A percentile compares a stretch with the other conserved stretches of the same genome.
Evolutionary conservation across 345 rosid genomes (phyloP).

Genomic region (Hibiscus mutabilis): DNA sequence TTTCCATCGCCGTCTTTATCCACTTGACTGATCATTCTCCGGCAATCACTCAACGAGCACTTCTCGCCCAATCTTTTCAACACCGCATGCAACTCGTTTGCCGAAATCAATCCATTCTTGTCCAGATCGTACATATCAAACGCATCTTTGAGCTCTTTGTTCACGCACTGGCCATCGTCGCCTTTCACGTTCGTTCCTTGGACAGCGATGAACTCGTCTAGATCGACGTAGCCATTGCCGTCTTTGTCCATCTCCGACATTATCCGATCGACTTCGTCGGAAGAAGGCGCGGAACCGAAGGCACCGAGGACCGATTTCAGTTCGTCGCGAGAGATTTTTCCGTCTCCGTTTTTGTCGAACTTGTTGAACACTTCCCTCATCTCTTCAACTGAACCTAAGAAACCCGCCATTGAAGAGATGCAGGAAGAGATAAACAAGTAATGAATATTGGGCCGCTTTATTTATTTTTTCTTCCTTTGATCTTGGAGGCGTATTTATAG

Average conservation of each 20-base stretch:
- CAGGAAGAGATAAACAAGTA: not conserved
- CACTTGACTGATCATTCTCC: constrained; percentile 77
- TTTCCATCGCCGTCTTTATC: constrained; percentile 88
- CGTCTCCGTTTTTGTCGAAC: constrained; percentile 89
- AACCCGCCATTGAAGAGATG: constrained; percentile 4
- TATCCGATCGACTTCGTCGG: constrained; percentile 47
- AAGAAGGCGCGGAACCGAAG: constrained; percentile 41
- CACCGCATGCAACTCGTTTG: constrained; percentile 61
- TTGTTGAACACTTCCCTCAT: constrained; percentile 48
- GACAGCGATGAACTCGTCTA: constrained; percentile 68
- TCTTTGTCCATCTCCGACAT: constrained; percentile 83
- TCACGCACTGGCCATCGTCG: constrained; percentile 7
- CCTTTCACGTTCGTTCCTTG: constrained; percentile 4
- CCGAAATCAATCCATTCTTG: constrained; percentile 77
- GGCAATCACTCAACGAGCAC: constrained; percentile 55
- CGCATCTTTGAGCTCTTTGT: constrained; percentile 66
- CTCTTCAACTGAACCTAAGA: constrained; percentile 46
- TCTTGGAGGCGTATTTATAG: constrained; percentile 8
- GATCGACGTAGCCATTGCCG: constrained; percentile 69
- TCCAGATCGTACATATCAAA: constrained; percentile 81
- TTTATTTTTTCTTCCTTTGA: not conserved
- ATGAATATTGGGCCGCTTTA: not conserved
- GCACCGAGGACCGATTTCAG: constrained; percentile 48
- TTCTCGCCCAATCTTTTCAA: constrained; percentile 78
- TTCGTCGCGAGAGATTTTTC: constrained; percentile 73